Evolutionary conservation across 768 basidiomycete species (phyloP).

Genomic region (Tulasnella sp.): DNA sequence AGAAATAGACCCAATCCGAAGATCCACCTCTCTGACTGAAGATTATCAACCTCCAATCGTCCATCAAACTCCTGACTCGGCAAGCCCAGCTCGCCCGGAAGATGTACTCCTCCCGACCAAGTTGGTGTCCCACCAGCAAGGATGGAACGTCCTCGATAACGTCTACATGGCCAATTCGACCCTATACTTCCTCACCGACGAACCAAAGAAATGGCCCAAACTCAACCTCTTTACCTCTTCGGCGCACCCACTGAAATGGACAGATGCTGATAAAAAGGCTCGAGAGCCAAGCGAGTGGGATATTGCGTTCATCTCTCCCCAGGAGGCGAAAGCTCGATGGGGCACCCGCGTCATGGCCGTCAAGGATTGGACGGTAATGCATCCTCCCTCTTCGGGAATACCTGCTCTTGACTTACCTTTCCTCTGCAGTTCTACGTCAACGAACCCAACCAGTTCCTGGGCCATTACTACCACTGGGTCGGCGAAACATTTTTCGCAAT

Average conservation of each 20-base stretch:
- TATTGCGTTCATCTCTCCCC: constrained; percentile 58
- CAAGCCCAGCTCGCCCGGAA: not conserved
- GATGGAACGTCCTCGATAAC: constrained; percentile 42
- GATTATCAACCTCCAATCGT: not conserved
- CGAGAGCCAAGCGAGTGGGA: constrained; percentile 64
- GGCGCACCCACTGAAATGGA: constrained; percentile 49
- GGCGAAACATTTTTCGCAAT: constrained; percentile 75
- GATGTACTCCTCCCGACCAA: constrained; percentile 48
- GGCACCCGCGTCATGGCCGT: constrained; percentile 61
- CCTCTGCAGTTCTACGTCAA: constrained; percentile 67
- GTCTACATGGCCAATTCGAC: constrained; percentile 42
- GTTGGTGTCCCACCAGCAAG: constrained; percentile 58
- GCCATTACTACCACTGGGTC: constrained; percentile 84
- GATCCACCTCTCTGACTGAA: not conserved
- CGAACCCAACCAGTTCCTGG: constrained; percentile 75
- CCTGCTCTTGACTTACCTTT: not conserved
- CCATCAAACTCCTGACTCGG: not conserved
- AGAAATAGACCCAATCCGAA: not conserved
- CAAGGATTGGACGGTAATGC: constrained; percentile 50
- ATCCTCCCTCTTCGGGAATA: not conserved
- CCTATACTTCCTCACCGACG: constrained; percentile 57
- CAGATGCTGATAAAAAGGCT: constrained; percentile 59
- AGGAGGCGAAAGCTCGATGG: constrained; percentile 62
- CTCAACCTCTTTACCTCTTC: constrained; percentile 33
- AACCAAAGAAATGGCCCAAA: constrained; percentile 45